Base-by-base conservation (phyloP, 2,329 filamentous ascomycete species). In the Monilinia laxa region DNA sequence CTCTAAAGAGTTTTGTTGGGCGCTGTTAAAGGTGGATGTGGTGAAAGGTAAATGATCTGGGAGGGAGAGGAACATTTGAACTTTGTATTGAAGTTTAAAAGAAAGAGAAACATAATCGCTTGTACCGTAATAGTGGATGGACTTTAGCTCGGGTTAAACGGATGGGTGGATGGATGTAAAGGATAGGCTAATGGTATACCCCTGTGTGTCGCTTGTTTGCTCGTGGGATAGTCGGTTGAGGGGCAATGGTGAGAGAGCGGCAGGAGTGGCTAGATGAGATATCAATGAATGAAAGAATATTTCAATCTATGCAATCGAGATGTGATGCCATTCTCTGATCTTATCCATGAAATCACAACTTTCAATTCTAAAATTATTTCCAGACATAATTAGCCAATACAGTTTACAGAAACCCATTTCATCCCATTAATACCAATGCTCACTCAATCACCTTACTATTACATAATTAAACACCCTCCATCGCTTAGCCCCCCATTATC, bases 391-490 rank as follows among this genome's bases (percentile, higher is more conserved):
- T 7, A 35, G 31, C 12, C 12, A n/a, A 49, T 16, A 7, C 20
- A 49, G 2, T 3, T 12, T 23, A 31, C 6, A 54, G 12, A 25
- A 11, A 25, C 47, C 20, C 4, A 56, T 18, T n/a, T 16, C 35
- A 38, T 38, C 4, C 6, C 23, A 18, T 20, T n/a, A 35, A 45
- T 31, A 4, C 51, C 20, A 10, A 9, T 42, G 6, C 35, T 38
- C n/a, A 11, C 25, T 20, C 38, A 42, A 45, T 11, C 31, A 3
- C 31, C 9, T 14, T 7, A 18, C 38, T n/a, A n/a, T 60, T 55
- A 66, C 65, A 63, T 63, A 51, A 63, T 23, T 31, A n/a, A 12
- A 56, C 65, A 66, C 14, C 57, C 59, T 16, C 58, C 65, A 5
- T 63, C 65, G 18, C 65, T 66, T 23, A 63, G 23, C 18, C 65